A percentile compares a stretch with the other conserved stretches of the same genome.
Conservation (phyloP, 495 filamentous ascomycete genomes). For the Podospora pseudopauciseta region DNA sequence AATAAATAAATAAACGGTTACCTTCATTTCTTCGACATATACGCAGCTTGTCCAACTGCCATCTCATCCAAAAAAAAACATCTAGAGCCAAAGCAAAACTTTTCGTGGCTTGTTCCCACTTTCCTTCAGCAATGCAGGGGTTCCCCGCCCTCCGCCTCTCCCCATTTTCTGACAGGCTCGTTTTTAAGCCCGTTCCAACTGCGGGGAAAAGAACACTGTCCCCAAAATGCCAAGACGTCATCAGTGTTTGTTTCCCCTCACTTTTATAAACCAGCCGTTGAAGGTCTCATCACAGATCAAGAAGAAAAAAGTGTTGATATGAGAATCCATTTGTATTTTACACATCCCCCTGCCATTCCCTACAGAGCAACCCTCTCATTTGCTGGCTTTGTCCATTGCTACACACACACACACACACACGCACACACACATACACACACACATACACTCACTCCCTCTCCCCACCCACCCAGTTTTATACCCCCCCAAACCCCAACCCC, state of each 20-base stretch:
- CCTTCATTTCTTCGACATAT: no score
- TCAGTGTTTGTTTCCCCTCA: neutral
- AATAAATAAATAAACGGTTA: no score
- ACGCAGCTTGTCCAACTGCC: no score
- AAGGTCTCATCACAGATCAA: no score
- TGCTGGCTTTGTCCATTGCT: neutral
- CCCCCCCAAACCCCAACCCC: neutral
- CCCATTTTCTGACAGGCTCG: no score
- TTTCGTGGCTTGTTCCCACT: neutral
- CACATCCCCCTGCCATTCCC: no score
- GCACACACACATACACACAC: neutral
- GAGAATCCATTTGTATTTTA: no score
- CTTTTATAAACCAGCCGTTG: neutral
- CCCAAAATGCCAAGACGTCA: slow-evolving; percentile 2
- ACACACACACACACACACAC: neutral
- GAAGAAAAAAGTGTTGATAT: neutral
- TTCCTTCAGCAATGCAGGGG: no score
- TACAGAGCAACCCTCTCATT: neutral
- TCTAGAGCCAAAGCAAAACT: neutral
- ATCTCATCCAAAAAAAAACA: neutral
- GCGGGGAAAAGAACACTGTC: neutral
- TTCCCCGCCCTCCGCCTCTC: no score
- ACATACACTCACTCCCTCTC: neutral
- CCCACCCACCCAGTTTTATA: neutral
- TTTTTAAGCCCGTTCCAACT: neutral